Evolutionary conservation across 2,329 filamentous ascomycete genomes (phyloP), one percentile per base, ranked within the genome.

Genomic region (Cladosporium cucumerinum): DNA sequence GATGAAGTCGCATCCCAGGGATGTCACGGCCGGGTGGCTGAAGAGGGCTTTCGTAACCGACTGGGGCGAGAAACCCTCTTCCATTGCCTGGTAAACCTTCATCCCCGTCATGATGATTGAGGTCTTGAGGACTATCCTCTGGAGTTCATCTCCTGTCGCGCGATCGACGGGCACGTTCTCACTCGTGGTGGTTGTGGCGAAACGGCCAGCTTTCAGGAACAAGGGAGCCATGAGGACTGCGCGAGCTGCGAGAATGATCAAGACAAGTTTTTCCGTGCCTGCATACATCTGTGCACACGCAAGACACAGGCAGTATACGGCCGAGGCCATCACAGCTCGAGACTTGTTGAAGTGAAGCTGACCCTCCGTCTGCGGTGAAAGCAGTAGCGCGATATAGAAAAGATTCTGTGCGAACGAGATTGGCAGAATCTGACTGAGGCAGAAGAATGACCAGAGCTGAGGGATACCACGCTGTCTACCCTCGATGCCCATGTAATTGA

Each of bases 361-460:
- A 4, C 34, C n/a, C 1, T 21, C 30, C 12, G 10, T 39, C 26
- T 54, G 23, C 12, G 66, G 54, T 7, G 67, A 65, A 14, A 68
- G 65, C 23, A 74, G 64, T 14, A 75, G 23, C 2, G 54, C 72
- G n/a, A 76, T 49, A 57, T 73, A 75, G 65, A 77, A 73, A 11
- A 77, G 65, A 32, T 75, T 75, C 61, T 73, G 73, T 3, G 72
- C 66, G 61, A 76, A 77, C 1, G 74, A 75, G 11, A 75, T 71
- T 1, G 74, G 74, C 23, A 77, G 63, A 30, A 77, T 76, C 65
- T 77, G 74, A n/a, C 66, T 67, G 7, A 77, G 65, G n/a, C 65
- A 69, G 57, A 77, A 74, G 64, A 74, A 77, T 0, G 72, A 69
- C 72, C 72, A 75, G 5, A 75, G 68, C 6, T 69, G 61, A 5